Base-by-base conservation (phyloP, 2,329 filamentous ascomycete species). In the Fusarium sp. region DNA sequence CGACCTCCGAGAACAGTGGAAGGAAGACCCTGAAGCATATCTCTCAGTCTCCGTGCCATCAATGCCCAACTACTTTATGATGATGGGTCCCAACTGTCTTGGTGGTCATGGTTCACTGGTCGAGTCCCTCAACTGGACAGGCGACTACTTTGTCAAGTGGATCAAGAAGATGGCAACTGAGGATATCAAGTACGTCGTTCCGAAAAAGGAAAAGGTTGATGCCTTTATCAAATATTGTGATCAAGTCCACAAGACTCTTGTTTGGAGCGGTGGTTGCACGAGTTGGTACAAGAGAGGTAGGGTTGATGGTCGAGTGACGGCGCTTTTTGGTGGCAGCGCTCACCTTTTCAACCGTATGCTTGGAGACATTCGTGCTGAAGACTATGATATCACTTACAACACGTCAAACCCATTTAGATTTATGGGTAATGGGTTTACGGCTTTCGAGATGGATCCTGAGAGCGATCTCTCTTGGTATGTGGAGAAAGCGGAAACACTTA, bases 1-100 rank as follows among this genome's bases (percentile, higher is more conserved):
- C 34, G 79, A 82, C 41, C 77, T 89, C 7, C 80, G 85, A 19
- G 79, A 87, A 34, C 77, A 83, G 3, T 89, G 88, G 86, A 79
- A 84, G 4, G 72, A 75, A n/a, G 72, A 75, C 23, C 75, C 76
- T 5, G 73, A 77, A 39, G 72, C 75, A 0, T 78, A 78, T 51
- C 39, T 78, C n/a, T 75, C 69, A 4, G 73, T 78, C 2, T 73
- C 77, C 1, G 72, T 76, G 2, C 76, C 75, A 2, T 68, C 73
- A 3, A 75, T 77, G 34, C 76, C 76, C 23, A 78, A 78, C 48
- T 77, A 77, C 58, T 78, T 78, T 57, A 74, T 73, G 59, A 73
- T 73, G 71, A 73, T 73, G 71, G 71, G 71, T 0, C 71, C 71
- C 0, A 73, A 73, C 49, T 73, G 70, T 13, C 61, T 73, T 4